Evolutionary conservation across 2,329 filamentous ascomycete genomes (phyloP), one percentile per base, ranked within the genome.

Genomic region (Dryadomyces quercus-mongolicae): DNA sequence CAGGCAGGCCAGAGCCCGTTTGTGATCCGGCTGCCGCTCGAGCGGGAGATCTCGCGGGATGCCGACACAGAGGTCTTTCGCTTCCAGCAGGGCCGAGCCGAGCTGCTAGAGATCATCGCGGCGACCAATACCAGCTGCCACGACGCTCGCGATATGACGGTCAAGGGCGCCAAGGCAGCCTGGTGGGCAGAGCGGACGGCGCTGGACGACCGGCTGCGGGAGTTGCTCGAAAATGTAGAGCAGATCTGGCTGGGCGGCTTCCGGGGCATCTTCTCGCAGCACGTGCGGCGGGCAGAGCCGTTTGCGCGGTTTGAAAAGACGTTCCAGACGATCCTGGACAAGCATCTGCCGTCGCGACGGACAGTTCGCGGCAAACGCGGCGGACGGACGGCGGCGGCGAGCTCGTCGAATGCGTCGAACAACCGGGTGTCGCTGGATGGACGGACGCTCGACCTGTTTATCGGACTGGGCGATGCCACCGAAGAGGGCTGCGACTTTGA

Each of bases 161-260:
- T 80, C 49, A 88, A 86, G 65, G 85, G 84, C 40, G 84, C 86
- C 31, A 90, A 88, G 66, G 80, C 80, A 43, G 83, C 84, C 49
- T 98, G 93, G 93, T 98, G 93, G 91, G 80, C 79, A 5, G 86
- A 91, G 64, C 81, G 94, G 15, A 85, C 93, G 67, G 78, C 78
- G 2, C 74, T 98, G 16, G 93, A 98, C 64, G 71, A 72, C 36
- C 82, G 88, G 10, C 75, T 98, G 22, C 83, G 81, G 58, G 84
- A 87, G 51, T 77, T 98, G 10, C 74, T 98, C 1, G 75, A 83
- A 53, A 94, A 89, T 56, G 86, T 98, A 43, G 92, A 98, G 67
- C 85, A 87, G 57, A 84, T 93, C 21, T 98, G 93, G 93, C 80
- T 98, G 5, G 91, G 92, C 50, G 93, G 93, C 0, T 98, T 98